These are phyloP conservation scores for Rhamnella rubrinervis DNA, from an alignment of 331 rosid genomes.

Conservation along the genomic window DNA sequence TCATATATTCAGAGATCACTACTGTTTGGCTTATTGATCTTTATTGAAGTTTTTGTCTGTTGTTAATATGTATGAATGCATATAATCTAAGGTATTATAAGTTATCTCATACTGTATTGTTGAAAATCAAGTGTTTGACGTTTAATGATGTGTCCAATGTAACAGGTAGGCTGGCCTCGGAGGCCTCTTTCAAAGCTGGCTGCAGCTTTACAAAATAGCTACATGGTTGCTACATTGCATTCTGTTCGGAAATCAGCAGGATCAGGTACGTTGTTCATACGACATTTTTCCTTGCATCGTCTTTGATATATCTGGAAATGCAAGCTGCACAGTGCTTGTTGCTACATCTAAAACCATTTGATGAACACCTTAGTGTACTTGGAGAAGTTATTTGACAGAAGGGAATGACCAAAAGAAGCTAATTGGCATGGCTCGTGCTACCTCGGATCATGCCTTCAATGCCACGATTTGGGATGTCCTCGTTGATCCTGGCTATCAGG, in stretches of 20 bases:
- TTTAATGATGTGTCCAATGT: conserved; percentile 11
- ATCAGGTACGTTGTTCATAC: conserved; percentile 58
- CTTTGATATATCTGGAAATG: conserved; percentile 20
- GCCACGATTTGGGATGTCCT: conserved; percentile 99
- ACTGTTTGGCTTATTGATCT: neutral
- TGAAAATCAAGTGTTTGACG: conserved; percentile 5
- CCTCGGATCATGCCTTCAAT: conserved; percentile 97
- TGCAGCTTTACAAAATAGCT: conserved; percentile 89
- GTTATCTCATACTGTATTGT: neutral
- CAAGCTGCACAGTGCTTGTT: conserved; percentile 34
- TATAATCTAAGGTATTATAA: neutral
- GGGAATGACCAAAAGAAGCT: conserved; percentile 69
- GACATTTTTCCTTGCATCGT: conserved; percentile 28
- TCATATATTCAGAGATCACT: neutral
- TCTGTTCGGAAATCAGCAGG: conserved; percentile 66
- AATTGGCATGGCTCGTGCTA: conserved; percentile 98
- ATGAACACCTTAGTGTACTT: conserved; percentile 92
- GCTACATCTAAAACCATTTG: conserved; percentile 55
- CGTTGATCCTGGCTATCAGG: conserved; percentile 93
- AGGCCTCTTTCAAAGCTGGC: conserved; percentile 80
- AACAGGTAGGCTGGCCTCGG: conserved; percentile 95
- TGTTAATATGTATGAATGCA: neutral
- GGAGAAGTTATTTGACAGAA: conserved; percentile 98
- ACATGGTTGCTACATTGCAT: conserved; percentile 83
- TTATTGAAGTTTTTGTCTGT: neutral